Base-by-base conservation (phyloP, 192 early-diverging fungal species). In the Mortierella claussenii region DNA sequence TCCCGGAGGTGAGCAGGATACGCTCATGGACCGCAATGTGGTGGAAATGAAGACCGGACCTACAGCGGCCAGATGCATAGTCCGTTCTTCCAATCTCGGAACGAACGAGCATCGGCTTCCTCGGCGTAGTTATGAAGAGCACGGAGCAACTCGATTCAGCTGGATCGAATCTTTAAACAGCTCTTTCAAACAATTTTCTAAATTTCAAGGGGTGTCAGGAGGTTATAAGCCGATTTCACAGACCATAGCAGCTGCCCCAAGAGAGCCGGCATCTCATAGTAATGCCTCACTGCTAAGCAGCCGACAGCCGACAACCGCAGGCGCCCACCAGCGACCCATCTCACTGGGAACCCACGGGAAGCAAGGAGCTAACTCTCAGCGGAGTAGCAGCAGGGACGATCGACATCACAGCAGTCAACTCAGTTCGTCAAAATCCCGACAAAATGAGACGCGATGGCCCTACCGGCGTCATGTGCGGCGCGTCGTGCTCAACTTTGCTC, bases 401-500 rank as follows among this genome's bases (percentile, higher is more conserved):
- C 23, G 17, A 2, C 21, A 9, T 47, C 44, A 6, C 10, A 7
- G 21, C 4, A 23, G 23, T 28, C 11, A 30, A 47, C 20, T 7
- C 23, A 2, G 27, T 11, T 7, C 54, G 2, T 27, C 33, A n/a
- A 24, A 2, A 33, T 10, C 30, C 4, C 27, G 17, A 23, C 5
- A 18, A 11, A 23, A 24, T 47, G 48, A 12, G 24, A 20, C 70
- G 18, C 51, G 40, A 43, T 75, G 70, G 70, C 32, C 63, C 3
- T 75, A 75, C 28, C 52, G 73, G 7, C 64, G 52, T 18, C 49
- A 66, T 46, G 65, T 62, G 1, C 56, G 55, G 31, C 50, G 65
- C 6, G 73, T 58, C 1, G 51, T 76, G 2, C 40, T 76, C 12
- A 76, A 76, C 24, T 76, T 76, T 51, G 51, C 73, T 5, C 73